A percentile compares a stretch with the other conserved stretches of the same genome.
Conservation (phyloP, 1,284 basidiomycete genomes). For the Anthracocystis setariae region DNA sequence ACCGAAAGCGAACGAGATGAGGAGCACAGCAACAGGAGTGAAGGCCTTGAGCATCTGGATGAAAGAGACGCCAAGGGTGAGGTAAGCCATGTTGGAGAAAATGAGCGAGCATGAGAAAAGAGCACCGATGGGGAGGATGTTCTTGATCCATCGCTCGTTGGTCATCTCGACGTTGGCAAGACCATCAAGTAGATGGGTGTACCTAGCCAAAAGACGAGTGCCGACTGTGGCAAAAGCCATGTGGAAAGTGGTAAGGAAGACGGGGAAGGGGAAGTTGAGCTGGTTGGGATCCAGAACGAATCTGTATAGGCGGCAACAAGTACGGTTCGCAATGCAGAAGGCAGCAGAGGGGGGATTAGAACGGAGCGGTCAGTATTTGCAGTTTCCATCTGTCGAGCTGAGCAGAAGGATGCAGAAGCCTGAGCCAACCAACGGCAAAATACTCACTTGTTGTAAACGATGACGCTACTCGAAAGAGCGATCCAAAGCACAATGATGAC, state of each 20-base stretch:
- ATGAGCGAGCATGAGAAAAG: conserved; percentile 92
- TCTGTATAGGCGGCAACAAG: conserved; percentile 68
- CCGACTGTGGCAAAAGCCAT: conserved; percentile 78
- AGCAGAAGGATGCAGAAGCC: not conserved
- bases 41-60: conserved; percentile 99
- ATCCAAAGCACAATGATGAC: conserved; percentile 90
- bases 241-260: conserved; percentile 67
- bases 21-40: conserved; percentile 92
- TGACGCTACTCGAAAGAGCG: conserved; percentile 85
- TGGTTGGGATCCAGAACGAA: conserved; percentile 48
- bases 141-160: conserved; percentile 71
- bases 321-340: conserved; percentile 72
- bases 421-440: not conserved
- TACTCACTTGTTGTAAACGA: conserved; percentile 83
- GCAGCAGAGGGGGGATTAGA: conserved; percentile 71
- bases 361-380: not conserved
- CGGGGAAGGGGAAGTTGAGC: conserved; percentile 67
- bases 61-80: conserved; percentile 88
- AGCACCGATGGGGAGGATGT: conserved; percentile 90
- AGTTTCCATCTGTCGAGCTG: not conserved
- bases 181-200: conserved; percentile 88
- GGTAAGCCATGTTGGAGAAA: conserved; percentile 91
- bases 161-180: conserved; percentile 83
- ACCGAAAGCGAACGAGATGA: conserved; percentile 90
- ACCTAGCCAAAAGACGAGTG: conserved; percentile 86